Percentiles rank a stretch among this genome's conserved stretches.
phyloP scores from a whole-genome alignment of 176 grass and related monocot genomes.

The Echinochloa phyllopogon region DNA sequence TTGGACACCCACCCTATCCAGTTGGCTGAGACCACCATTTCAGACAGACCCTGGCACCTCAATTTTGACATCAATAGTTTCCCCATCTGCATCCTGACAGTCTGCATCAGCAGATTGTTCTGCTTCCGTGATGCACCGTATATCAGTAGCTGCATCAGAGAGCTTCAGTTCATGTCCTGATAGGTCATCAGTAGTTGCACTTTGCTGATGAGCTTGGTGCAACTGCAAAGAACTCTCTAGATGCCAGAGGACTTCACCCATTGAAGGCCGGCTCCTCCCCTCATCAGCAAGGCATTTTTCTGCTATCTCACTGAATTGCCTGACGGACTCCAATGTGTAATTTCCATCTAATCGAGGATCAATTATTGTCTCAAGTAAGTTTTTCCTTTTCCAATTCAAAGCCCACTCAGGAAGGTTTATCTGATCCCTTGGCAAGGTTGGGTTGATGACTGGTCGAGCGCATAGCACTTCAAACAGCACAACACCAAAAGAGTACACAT shows the following conservation, averaged over 20 bases:
- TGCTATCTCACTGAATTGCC: constrained; percentile 77
- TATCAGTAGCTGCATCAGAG: constrained; percentile 25
- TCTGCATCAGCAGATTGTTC: background rate
- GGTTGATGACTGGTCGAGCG: constrained; percentile 86
- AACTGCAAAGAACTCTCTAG: constrained; percentile 79
- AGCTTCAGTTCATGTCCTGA: constrained; percentile 22
- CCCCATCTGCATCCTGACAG: background rate
- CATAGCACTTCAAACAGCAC: constrained; percentile 91
- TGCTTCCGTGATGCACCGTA: constrained; percentile 32
- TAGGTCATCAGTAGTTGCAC: background rate
- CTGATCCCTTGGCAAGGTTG: constrained; percentile 82
- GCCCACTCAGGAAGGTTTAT: constrained; percentile 96
- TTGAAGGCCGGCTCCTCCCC: constrained; percentile 65
- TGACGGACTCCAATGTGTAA: constrained; percentile 72
- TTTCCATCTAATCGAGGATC: constrained; percentile 64
- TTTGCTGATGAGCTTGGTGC: constrained; percentile 59
- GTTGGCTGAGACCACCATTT: constrained; percentile 8
- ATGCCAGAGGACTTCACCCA: constrained; percentile 95
- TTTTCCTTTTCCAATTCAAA: constrained; percentile 68
- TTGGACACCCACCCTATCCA: constrained; percentile 27
- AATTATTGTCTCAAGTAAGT: constrained; percentile 64
- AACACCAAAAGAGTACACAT: constrained; percentile 95
- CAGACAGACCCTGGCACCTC: constrained; percentile 34
- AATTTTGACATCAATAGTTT: constrained; percentile 43
- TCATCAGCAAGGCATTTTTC: constrained; percentile 96